Base-by-base conservation (phyloP, 192 early-diverging fungal genomes). In the Mortierella antarctica region DNA sequence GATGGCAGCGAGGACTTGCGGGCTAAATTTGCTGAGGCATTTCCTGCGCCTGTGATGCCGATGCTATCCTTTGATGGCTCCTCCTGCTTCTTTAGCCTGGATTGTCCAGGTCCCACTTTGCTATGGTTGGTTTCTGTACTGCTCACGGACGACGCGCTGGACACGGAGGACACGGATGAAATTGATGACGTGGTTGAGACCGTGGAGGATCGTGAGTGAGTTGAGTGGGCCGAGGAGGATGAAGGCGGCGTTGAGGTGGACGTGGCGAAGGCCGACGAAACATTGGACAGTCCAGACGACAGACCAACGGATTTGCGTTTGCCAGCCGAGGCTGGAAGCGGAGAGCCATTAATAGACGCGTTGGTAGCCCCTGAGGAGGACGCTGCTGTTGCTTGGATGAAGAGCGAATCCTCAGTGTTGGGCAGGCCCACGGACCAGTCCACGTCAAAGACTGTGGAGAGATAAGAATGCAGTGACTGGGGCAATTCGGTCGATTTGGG, bases 381-480 rank as follows among this genome's bases (percentile, higher is more conserved):
- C 4, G 54, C 15, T 1, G 40, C 14, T 44, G 23, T 10, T 18
- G 13, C 67, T n/a, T 78, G 55, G 14, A 57, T 79, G 11, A 79
- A 79, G 50, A 79, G 64, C 5, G 48, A 20, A 40, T 79, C 76
- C 50, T 79, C 76, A 3, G 63, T 78, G 50, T 57, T 70, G 20
- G 74, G 67, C 17, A 78, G 40, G 7, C 42, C 74, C 7, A 78
- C 74, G 6, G 74, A 78, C 74, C 74, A 78, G 48, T 78, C 45
- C 56, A 78, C 74, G 55, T 78, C 67, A 63, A 78, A 78, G n/a
- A 78, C 74, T 4, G 67, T 57, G 2, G 74, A 78, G 40, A 78
- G 67, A 52, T 78, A 78, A 0, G 74, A 60, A 47, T 70, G 54
- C 40, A 78, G 57, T 8, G 67, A 70, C 62, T 78, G 74, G 6